Evolutionary conservation across 139 green algal species (phyloP).

Genomic region (Klebsormidium nitens): DNA sequence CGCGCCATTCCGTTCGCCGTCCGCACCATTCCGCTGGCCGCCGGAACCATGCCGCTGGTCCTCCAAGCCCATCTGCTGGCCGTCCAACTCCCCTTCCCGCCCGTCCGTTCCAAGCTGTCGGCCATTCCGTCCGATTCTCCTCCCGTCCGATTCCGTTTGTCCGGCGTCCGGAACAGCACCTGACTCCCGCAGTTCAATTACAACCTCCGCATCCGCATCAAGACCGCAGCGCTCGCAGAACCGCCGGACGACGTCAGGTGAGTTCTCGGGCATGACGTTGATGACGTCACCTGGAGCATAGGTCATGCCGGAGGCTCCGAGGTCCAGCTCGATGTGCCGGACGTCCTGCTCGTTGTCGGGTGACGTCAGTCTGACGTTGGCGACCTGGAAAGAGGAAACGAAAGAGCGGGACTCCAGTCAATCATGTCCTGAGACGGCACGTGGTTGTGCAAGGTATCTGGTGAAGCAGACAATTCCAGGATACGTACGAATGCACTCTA

Average conservation of each 20-base stretch:
- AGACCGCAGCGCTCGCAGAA: slow-evolving; percentile 1
- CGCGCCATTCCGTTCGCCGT: too few relatives aligned
- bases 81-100: too few relatives aligned
- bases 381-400: too few relatives aligned
- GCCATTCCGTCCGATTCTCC: too few relatives aligned
- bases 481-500: not conserved
- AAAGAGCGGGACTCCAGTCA: too few relatives aligned
- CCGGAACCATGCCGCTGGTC: too few relatives aligned
- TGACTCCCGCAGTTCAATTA: slow-evolving; percentile 6
- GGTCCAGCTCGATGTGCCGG: slow-evolving; percentile 67
- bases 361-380: slow-evolving; percentile 66
- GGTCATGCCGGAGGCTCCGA: slow-evolving; percentile 44
- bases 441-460: slow-evolving; percentile 39
- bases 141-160: too few relatives aligned
- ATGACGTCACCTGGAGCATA: slow-evolving; percentile 78
- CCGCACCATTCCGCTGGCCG: too few relatives aligned
- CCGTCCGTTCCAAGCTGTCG: too few relatives aligned
- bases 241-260: not conserved
- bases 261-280: slow-evolving; percentile 56
- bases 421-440: too few relatives aligned
- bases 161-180: not conserved
- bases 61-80: not conserved
- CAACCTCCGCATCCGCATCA: slow-evolving; percentile 11
- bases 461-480: slow-evolving; percentile 34
- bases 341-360: slow-evolving; percentile 74